Percentiles rank a stretch among this genome's conserved stretches.
Conservation (phyloP, 2,329 filamentous ascomycete genomes). For the Venturia effusa region DNA sequence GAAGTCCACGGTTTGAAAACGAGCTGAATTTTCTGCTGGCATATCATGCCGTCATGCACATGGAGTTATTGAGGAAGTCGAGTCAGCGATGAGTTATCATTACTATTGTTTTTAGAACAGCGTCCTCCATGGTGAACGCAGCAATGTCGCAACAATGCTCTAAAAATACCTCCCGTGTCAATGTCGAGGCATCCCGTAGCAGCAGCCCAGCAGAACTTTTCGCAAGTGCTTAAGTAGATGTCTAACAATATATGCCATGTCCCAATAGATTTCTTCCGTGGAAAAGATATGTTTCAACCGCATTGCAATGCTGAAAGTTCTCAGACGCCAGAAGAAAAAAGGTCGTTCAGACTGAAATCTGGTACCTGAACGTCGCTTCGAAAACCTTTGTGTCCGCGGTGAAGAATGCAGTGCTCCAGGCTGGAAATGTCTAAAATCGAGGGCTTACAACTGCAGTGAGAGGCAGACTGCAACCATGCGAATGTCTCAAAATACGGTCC, state of each 20-base stretch:
- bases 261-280: neutral
- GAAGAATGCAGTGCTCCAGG: neutral
- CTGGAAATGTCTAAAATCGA: neutral
- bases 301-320: neutral
- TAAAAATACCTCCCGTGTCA: neutral
- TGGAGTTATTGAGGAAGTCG: neutral
- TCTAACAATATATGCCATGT: neutral
- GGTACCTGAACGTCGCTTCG: neutral
- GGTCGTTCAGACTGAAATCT: neutral
- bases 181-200: neutral
- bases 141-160: neutral
- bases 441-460: neutral
- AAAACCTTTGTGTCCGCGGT: neutral
- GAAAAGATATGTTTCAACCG: neutral
- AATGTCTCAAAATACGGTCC: slow-evolving; percentile 73
- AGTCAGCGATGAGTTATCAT: neutral
- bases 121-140: neutral
- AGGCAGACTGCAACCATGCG: neutral
- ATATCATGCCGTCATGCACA: too few species aligned
- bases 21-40: too few species aligned
- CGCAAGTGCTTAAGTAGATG: neutral
- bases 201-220: neutral
- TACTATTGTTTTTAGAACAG: neutral
- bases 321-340: neutral
- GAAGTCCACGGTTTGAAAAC: too few species aligned